Conservation (phyloP, 2,329 filamentous ascomycete genomes). For the Periconia sp. region DNA sequence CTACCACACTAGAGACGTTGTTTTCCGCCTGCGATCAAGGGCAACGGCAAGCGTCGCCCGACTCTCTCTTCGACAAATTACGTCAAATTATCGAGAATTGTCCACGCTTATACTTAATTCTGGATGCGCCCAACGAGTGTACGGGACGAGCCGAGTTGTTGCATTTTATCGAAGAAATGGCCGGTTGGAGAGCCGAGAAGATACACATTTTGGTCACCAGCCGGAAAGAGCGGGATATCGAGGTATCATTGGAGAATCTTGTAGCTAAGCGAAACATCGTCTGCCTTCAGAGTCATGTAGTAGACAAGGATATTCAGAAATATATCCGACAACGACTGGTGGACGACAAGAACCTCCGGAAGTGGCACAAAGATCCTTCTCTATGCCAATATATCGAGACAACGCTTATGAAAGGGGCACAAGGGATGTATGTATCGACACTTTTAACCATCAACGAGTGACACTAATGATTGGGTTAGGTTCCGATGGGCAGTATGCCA, state of each 20-base stretch:
- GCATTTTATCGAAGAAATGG: conserved; percentile 4
- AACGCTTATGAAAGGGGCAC: background rate
- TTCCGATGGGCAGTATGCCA: background rate
- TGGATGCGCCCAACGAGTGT: conserved; percentile 24
- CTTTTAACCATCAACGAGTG: background rate
- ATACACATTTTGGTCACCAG: conserved; percentile 22
- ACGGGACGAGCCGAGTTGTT: conserved; percentile 8
- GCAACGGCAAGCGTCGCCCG: conserved; percentile 15
- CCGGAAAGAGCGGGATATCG: conserved; percentile 20
- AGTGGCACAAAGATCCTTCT: background rate
- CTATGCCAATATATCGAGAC: background rate
- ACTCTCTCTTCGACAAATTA: conserved; percentile 18
- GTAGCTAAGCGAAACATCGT: conserved; percentile 7
- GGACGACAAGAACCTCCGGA: conserved; percentile 22
- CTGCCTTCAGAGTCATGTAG: conserved; percentile 11
- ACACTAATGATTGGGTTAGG: background rate
- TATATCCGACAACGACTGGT: conserved; percentile 32
- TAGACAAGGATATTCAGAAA: conserved; percentile 17
- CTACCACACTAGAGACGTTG: conserved; percentile 18
- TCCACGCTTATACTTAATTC: conserved; percentile 3
- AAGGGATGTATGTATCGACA: background rate
- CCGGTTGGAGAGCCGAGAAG: conserved; percentile 11
- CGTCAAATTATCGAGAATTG: conserved; percentile 27
- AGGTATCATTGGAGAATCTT: conserved; percentile 9
- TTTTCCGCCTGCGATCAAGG: conserved; percentile 22